Evolutionary conservation across 257 asterid species (phyloP), one percentile per base, ranked within the genome.

Genomic region (Penstemon newberryi): DNA sequence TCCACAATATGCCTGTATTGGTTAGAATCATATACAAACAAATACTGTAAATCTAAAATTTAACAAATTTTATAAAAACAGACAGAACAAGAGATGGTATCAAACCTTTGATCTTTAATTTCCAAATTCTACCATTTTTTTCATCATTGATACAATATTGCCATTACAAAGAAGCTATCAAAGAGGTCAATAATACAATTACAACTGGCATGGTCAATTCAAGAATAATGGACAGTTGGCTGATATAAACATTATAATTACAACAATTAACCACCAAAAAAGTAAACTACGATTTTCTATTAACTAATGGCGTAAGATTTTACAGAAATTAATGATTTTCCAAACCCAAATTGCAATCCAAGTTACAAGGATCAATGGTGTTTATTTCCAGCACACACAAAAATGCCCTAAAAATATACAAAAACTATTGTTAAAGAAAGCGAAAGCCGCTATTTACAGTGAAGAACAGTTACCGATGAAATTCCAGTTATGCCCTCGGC

Each of bases 351-450:
- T 38, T 5, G 18, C 52, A n/a, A 65, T 10, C 67, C 39, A 6
- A 56, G 36, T 33, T 59, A 56, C 33, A 25, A 25, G 33, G 33
- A 25, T 25, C 33, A 25, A 25, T 25, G n/a, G 4, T 18, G 11
- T 36, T 4, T 6, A 43, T n/a, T 9, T n/a, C 55, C 11, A 6
- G 12, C 7, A 25, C 33, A 25, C 33, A 25, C 33, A 25, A 25
- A 25, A 25, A 25, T 25, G 2, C 33, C 33, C 33, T 25, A 25
- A 25, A 25, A 25, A 25, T 0, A 1, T 25, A 1, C 6, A 42
- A 49, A 18, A 33, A 41, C 3, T 38, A 25, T 1, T 52, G 76
- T 84, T 84, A 43, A 75, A 67, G 59, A 73, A 73, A 8, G 68
- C 44, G 33, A 25, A 25, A 25, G 33, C 33, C 3, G 2, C 2